Evolutionary conservation across 163 green algal species (phyloP).

Genomic region (Chlamydomonas reinhardtii): DNA sequence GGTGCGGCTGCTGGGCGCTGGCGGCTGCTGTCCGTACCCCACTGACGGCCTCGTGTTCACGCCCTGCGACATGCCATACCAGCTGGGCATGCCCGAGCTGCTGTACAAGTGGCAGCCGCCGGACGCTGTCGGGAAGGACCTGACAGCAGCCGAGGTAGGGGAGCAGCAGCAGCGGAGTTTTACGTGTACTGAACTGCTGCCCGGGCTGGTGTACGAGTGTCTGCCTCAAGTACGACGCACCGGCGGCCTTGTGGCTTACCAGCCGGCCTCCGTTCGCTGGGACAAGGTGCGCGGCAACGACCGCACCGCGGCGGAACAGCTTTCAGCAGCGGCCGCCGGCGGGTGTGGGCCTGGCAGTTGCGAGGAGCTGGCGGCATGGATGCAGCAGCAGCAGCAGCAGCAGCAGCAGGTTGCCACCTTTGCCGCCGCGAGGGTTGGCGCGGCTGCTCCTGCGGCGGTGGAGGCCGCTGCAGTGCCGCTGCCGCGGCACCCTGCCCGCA

Average conservation of each 20-base stretch:
- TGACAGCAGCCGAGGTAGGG: conserved; percentile 1
- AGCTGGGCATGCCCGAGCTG: conserved; percentile 58
- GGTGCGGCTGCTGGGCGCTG: conserved; percentile 23
- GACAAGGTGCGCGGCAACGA: conserved; percentile 50
- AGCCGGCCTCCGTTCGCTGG: conserved; percentile 44
- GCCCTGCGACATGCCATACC: conserved; percentile 47
- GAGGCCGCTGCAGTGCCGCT: neutral
- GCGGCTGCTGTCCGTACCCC: conserved; percentile 41
- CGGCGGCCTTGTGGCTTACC: neutral
- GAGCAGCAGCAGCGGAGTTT: too few species aligned
- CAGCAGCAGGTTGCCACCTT: too few species aligned
- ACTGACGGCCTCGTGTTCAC: conserved; percentile 62
- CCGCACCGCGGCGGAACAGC: neutral
- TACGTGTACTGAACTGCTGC: too few species aligned
- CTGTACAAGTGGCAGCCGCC: conserved; percentile 59
- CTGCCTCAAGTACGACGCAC: neutral
- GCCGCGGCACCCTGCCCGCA: conserved; percentile 32
- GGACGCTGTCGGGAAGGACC: conserved; percentile 25
- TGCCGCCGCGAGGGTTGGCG: too few species aligned
- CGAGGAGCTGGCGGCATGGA: neutral
- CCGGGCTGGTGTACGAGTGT: conserved; percentile 56
- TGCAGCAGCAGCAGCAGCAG: neutral
- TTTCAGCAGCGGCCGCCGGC: neutral
- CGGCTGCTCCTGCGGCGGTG: too few species aligned
- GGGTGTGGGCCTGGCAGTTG: neutral